These are phyloP conservation scores for Curvularia eragrostidis DNA, from an alignment of 2,329 filamentous ascomycete species.

Conservation along the genomic window DNA sequence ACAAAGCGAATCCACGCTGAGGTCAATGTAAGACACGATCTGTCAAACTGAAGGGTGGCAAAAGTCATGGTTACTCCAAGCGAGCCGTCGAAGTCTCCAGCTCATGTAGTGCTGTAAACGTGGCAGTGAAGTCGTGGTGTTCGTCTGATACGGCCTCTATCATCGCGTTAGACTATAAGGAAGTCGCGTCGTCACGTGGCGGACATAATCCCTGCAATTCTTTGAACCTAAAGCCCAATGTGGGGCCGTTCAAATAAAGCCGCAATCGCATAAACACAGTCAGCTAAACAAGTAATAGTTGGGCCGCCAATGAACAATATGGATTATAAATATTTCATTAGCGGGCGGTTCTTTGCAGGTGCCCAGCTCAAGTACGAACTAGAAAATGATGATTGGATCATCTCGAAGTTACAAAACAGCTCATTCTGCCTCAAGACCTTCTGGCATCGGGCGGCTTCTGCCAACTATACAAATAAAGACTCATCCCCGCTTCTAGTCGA, in stretches of 20 bases:
- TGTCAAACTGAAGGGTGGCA: neutral
- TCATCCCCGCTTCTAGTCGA: neutral
- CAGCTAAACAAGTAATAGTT: neutral
- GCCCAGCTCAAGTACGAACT: constrained; percentile 1
- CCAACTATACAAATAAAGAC: constrained; percentile 1
- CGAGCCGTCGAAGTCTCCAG: neutral
- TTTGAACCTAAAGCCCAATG: neutral
- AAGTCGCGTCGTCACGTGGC: constrained; percentile 17
- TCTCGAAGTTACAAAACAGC: constrained; percentile 14
- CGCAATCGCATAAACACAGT: neutral
- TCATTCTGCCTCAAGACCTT: constrained; percentile 6
- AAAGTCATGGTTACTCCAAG: neutral
- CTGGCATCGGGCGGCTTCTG: constrained; percentile 4
- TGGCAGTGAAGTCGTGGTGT: neutral
- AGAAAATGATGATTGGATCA: constrained; percentile 9
- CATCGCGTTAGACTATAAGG: constrained; percentile 11
- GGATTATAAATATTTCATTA: constrained; percentile 11
- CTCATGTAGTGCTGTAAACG: neutral
- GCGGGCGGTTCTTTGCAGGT: constrained; percentile 1
- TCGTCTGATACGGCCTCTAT: neutral
- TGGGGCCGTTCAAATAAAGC: neutral
- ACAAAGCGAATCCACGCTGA: neutral
- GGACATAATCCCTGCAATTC: constrained; percentile 7
- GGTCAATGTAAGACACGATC: constrained; percentile 2
- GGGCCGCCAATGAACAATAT: neutral